Evolutionary conservation across 2,329 filamentous ascomycete species (phyloP).

Genomic region (Hirsutella thompsonii): DNA sequence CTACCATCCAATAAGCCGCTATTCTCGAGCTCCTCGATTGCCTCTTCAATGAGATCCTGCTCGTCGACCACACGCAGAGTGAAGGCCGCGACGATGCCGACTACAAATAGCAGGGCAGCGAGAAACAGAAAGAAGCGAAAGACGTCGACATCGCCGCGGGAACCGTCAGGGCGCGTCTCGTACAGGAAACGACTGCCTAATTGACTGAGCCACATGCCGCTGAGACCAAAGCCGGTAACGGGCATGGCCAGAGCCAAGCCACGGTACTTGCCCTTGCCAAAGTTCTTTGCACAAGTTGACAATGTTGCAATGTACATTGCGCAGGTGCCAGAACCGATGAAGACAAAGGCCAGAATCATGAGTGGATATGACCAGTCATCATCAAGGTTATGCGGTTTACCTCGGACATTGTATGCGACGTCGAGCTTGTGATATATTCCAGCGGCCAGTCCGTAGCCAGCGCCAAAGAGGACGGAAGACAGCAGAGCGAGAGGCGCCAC

Average conservation of each 20-base stretch:
- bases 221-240: slow-evolving; percentile 85
- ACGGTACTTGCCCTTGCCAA: slow-evolving; percentile 75
- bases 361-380: slow-evolving; percentile 57
- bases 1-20: slow-evolving; percentile 72
- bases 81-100: slow-evolving; percentile 63
- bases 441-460: slow-evolving; percentile 75
- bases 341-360: slow-evolving; percentile 78
- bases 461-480: slow-evolving; percentile 61
- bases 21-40: slow-evolving; percentile 79
- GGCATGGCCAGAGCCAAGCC: slow-evolving; percentile 82
- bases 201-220: slow-evolving; percentile 93
- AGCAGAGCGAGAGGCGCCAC: slow-evolving; percentile 65
- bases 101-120: slow-evolving; percentile 51
- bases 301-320: slow-evolving; percentile 83
- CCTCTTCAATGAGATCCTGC: slow-evolving; percentile 77
- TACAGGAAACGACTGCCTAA: slow-evolving; percentile 67
- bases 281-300: slow-evolving; percentile 97
- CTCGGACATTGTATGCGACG: slow-evolving; percentile 29
- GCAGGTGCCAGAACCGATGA: slow-evolving; percentile 72
- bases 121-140: slow-evolving; percentile 85
- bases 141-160: slow-evolving; percentile 54
- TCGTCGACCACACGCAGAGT: slow-evolving; percentile 71
- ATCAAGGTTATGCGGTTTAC: slow-evolving; percentile 24
- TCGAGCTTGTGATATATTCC: slow-evolving; percentile 50
- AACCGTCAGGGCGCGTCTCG: slow-evolving; percentile 52